Evolutionary conservation across 2,329 filamentous ascomycete genomes (phyloP).

Genomic region (Sporothrix brasiliensis): DNA sequence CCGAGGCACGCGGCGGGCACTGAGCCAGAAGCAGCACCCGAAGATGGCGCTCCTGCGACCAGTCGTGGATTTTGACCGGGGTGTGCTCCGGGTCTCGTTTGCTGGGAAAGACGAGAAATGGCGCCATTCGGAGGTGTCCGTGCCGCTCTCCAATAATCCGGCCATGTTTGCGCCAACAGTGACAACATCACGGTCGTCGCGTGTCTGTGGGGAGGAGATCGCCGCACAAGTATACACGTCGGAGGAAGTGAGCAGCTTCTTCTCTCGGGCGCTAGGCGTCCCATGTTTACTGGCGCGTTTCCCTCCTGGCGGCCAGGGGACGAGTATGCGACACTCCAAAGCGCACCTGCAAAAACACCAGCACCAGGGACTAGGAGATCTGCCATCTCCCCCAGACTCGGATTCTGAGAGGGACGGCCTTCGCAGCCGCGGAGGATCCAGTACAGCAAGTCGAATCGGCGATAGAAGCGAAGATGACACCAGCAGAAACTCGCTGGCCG

Average conservation of each 20-base stretch:
- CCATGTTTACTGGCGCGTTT: slow-evolving; percentile 85
- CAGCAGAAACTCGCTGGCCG: background rate
- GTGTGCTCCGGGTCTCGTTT: slow-evolving; percentile 65
- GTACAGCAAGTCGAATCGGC: background rate
- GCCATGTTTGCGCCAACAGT: slow-evolving; percentile 49
- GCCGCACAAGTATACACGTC: slow-evolving; percentile 71
- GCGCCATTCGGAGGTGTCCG: slow-evolving; percentile 47
- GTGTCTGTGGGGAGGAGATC: slow-evolving; percentile 82
- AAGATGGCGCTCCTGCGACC: slow-evolving; percentile 85
- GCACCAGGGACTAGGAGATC: slow-evolving; percentile 42
- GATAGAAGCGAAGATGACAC: slow-evolving; percentile 16
- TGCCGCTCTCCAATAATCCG: slow-evolving; percentile 71
- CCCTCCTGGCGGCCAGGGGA: slow-evolving; percentile 65
- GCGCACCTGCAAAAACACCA: slow-evolving; percentile 67
- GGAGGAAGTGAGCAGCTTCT: slow-evolving; percentile 70
- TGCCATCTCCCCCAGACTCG: slow-evolving; percentile 61
- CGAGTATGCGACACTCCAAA: slow-evolving; percentile 69
- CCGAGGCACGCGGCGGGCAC: slow-evolving; percentile 76
- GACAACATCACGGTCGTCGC: slow-evolving; percentile 53
- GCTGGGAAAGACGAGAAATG: slow-evolving; percentile 41
- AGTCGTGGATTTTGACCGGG: slow-evolving; percentile 67
- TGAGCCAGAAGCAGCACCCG: slow-evolving; percentile 88
- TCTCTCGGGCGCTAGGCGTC: slow-evolving; percentile 72
- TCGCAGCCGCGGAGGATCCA: background rate
- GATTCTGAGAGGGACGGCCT: slow-evolving; percentile 49